phyloP scores from a whole-genome alignment of 805 yeast genomes.

The Saturnispora dispora region DNA sequence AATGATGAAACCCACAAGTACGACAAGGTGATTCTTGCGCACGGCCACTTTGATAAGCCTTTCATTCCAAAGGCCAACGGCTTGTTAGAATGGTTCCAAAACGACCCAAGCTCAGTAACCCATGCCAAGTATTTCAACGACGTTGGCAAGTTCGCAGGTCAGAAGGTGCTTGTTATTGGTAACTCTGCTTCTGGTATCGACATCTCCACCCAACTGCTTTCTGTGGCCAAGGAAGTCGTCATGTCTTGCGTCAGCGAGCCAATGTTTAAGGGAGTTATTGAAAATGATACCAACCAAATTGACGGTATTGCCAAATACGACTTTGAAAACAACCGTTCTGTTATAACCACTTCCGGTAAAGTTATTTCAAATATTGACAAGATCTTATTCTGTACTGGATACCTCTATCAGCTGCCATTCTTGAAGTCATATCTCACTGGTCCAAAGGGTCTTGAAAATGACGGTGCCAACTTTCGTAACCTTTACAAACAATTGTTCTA shows the following conservation, averaged over 20 bases:
- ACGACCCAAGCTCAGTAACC: slow-evolving; percentile 26
- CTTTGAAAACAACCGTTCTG: slow-evolving; percentile 23
- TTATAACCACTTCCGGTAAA: slow-evolving; percentile 42
- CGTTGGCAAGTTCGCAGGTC: slow-evolving; percentile 25
- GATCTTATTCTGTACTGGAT: slow-evolving; percentile 69
- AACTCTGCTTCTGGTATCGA: slow-evolving; percentile 72
- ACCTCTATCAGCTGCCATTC: slow-evolving; percentile 57
- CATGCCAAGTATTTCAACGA: slow-evolving; percentile 38
- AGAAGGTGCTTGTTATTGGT: slow-evolving; percentile 30
- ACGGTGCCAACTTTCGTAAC: slow-evolving; percentile 31
- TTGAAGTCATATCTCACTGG: slow-evolving; percentile 31
- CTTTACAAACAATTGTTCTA: slow-evolving; percentile 40
- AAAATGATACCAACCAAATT: slow-evolving; percentile 19
- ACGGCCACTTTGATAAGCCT: slow-evolving; percentile 42
- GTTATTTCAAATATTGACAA: slow-evolving; percentile 40
- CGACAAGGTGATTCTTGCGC: slow-evolving; percentile 34
- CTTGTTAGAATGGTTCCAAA: slow-evolving; percentile 26
- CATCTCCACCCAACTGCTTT: slow-evolving; percentile 27
- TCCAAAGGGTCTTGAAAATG: slow-evolving; percentile 20
- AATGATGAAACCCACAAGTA: slow-evolving; percentile 12
- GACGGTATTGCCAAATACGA: slow-evolving; percentile 22
- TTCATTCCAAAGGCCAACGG: slow-evolving; percentile 37
- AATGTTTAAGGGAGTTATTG: slow-evolving; percentile 22
- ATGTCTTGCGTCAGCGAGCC: slow-evolving; percentile 26
- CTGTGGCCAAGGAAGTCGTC: slow-evolving; percentile 23